Evolutionary conservation across 129 eudicot genomes (phyloP), one percentile per base, ranked within the genome.

Genomic region (Saposhnikovia divaricata): DNA sequence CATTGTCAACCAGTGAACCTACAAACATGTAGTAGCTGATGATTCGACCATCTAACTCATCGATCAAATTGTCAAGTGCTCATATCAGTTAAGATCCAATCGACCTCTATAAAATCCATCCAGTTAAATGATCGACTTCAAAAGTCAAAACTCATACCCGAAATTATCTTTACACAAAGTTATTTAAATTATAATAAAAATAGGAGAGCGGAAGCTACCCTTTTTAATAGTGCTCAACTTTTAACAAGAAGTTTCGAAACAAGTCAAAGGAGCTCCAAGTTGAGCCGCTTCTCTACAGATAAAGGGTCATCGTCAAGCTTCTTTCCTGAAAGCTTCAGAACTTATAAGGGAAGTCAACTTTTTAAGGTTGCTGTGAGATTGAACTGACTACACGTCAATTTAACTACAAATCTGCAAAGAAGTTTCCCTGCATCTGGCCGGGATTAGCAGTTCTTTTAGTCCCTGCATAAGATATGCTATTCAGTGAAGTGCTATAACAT

Each of bases 391-490:
- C 38, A 65, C 39, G 11, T 19, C 0, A 18, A 72, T 74, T 5
- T 13, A 78, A 72, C 82, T 86, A 88, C 50, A 93, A 53, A 81
- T 90, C 98, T 3, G 96, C 92, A 79, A 93, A 93, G 83, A 93
- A 93, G 80, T 77, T 25, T 37, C 47, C 57, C 81, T 85, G 75
- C 93, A 77, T 45, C 72, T 89, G 82, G 88, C 86, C 7, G 79
- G 84, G 48, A 79, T 89, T 85, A 80, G 84, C 43, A 86, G 85
- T 63, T 84, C 88, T 87, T 89, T 93, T 91, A 77, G 92, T 86
- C 46, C 98, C 97, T 93, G 83, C 61, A 59, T 39, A 68, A 55
- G 73, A 28, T 25, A 82, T 34, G 68, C 2, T 71, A 8, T 37
- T 38, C 37, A 39, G 45, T 39, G 4, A 16, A 14, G 27, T 39